Base-by-base conservation (phyloP, 495 filamentous ascomycete species). In the Penicillium lagena region DNA sequence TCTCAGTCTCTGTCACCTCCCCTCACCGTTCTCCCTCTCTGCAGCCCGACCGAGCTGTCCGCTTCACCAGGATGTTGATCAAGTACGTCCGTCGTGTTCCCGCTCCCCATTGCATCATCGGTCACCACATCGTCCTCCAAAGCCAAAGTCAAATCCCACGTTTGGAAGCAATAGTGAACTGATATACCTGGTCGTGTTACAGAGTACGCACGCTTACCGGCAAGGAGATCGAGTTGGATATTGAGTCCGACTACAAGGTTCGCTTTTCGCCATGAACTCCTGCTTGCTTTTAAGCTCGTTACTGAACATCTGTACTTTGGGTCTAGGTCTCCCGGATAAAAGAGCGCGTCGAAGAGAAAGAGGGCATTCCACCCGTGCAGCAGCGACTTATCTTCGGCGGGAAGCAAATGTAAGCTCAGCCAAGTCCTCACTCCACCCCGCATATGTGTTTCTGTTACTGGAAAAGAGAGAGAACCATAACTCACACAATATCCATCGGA, bases 201-300 rank as follows among this genome's bases (percentile, higher is more conserved):
- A 98, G 93, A 75, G 93, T 98, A 64, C 86, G 93, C 59, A 98
- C 93, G 55, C 82, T 98, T 45, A 97, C 93, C 40, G 94, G 93
- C 56, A 96, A 97, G 74, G 88, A 97, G 70, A 97, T 98, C 68
- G 90, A 96, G 71, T 80, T 98, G 43, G 90, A 97, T 63, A 94
- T 98, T 59, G 93, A 98, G 71, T 71, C 80, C 8, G 84, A 90
- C 54, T 90, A 95, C 71, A 94, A 88, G 75, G 90, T 95, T 22
- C 4, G 22, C 22, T 22, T 6, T 4, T 22, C 22, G 22, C 22
- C 22, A 4, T 6, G 3, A 3, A 6, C 22, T 22, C 22, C 22
- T 22, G 22, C 22, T 22, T 22, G 22, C 22, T 22, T 6, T 4
- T 22, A 22, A 22, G 22, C 22, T 22, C 22, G 22, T 22, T 22